Base-by-base conservation (phyloP, 176 grass and related monocot species). In the Carex myosuroides region DNA sequence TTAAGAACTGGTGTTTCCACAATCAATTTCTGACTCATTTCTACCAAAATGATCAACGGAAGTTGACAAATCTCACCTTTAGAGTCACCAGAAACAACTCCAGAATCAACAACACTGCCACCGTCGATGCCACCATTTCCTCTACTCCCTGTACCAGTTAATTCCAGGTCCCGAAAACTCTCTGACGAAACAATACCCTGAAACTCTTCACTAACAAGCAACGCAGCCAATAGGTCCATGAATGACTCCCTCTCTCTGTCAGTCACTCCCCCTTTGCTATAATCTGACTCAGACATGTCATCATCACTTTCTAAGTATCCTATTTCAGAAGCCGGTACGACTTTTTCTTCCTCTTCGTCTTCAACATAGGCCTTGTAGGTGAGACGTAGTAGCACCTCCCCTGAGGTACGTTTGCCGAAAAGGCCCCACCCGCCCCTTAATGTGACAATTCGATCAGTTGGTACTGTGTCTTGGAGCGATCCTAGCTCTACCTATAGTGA, bases 141-240 rank as follows among this genome's bases (percentile, higher is more conserved):
- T 21, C 11, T 6, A 81, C 61, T 57, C 82, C 82, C 46, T 22
- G 70, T 85, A 82, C 70, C 54, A 3, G 20, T 68, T 69, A 81
- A 18, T 41, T 88, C 92, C 6, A 63, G 30, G 63, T 70, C 88
- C 82, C 87, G 88, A 4, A 79, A 85, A 83, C 62, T 95, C 44
- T 65, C 82, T 1, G 87, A 99, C 0, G 96, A 92, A 67, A 99
- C 93, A 37, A 95, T 99, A 20, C 96, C 96, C 74, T 91, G 96
- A 84, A 99, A 99, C 82, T 99, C 96, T 89, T 99, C 96, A 41
- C 96, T 99, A 16, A 93, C 96, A 66, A 99, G 93, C 84, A 99
- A 64, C 5, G 93, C 92, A 1, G 96, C 96, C 32, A 99, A 87
- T 18, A 92, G 85, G 46, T 99, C 92, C 96, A 99, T 99, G 84